Evolutionary conservation across 495 filamentous ascomycete species (phyloP).

Genomic region (Penicillium cosmopolitanum): DNA sequence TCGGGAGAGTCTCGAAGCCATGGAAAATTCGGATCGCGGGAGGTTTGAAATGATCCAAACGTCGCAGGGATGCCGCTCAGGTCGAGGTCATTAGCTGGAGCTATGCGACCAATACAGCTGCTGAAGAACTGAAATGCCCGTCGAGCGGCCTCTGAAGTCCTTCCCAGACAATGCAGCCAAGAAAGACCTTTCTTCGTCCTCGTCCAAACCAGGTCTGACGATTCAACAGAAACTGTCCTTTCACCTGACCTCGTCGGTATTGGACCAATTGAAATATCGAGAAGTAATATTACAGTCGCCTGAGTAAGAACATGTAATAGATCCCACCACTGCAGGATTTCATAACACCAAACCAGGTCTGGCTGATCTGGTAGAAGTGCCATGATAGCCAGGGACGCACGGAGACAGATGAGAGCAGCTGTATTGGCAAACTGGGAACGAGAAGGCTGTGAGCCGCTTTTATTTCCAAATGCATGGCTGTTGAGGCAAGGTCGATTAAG

Average conservation of each 20-base stretch:
- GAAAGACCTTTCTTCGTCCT: neutral
- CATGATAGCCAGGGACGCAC: conserved; percentile 31
- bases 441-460: conserved; percentile 19
- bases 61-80: neutral
- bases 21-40: neutral
- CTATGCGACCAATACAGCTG: neutral
- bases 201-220: neutral
- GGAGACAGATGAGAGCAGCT: conserved; percentile 58
- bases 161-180: neutral
- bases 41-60: neutral
- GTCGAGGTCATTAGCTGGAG: neutral
- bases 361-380: conserved; percentile 47
- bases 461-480: conserved; percentile 38
- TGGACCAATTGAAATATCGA: conserved; percentile 52
- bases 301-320: conserved; percentile 66
- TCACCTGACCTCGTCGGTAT: neutral
- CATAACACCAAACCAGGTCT: neutral
- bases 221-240: neutral
- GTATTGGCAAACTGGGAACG: conserved; percentile 43
- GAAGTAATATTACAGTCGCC: conserved; percentile 58
- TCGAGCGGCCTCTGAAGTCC: neutral
- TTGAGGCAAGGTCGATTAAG: conserved; percentile 66
- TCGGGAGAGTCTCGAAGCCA: neutral
- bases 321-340: conserved; percentile 60
- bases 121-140: neutral